Percentiles rank a stretch among this genome's conserved stretches.
Conservation (phyloP, 164 flowering plant species). For the Tinospora cordifolia region DNA sequence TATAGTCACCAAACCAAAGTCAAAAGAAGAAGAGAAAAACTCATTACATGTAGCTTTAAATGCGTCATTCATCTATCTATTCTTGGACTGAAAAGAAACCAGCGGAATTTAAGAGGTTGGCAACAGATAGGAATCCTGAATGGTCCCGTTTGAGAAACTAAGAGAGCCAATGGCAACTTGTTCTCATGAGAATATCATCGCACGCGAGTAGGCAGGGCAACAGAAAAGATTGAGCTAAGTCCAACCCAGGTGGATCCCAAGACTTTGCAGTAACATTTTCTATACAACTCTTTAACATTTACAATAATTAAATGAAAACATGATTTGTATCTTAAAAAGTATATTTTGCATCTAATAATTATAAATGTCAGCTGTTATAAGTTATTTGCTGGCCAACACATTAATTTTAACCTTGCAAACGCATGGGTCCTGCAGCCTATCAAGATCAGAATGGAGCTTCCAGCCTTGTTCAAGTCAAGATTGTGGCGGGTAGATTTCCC, state of each 20-base stretch:
- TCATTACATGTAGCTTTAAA: no score
- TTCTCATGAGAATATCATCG: not conserved
- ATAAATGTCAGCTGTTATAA: no score
- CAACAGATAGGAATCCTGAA: not conserved
- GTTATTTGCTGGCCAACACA: no score
- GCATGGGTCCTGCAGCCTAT: not conserved
- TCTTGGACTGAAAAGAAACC: not conserved
- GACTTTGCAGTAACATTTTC: no score
- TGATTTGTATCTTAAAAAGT: no score
- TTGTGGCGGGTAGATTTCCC: conserved; percentile 88
- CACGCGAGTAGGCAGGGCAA: not conserved
- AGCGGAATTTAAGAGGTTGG: not conserved
- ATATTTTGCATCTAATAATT: no score
- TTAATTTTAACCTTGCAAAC: no score
- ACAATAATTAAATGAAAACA: no score
- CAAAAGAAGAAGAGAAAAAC: no score
- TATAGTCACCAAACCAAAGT: no score
- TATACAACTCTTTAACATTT: no score
- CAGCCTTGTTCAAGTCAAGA: not conserved
- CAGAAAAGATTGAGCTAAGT: not conserved
- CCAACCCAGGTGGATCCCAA: not conserved
- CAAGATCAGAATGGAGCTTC: not conserved
- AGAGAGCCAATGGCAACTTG: not conserved
- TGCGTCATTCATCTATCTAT: not conserved
- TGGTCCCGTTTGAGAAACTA: not conserved